Conservation (phyloP, 73 alveolate species). For the Paramecium bursaria region DNA sequence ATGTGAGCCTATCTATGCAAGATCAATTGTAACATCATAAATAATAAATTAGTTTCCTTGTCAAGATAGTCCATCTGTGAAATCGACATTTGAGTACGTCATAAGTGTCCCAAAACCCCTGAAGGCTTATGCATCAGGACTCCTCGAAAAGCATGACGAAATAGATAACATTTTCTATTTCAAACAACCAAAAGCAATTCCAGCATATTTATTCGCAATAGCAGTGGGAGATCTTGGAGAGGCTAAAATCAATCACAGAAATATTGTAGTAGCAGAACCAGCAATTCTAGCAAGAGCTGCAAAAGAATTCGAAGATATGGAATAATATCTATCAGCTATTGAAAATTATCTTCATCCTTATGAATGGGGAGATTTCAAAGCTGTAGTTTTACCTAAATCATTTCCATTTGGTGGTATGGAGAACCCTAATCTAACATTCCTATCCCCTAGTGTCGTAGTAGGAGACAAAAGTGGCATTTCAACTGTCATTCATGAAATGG, state of each 20-base stretch:
- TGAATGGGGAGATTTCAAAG: conserved; percentile 93
- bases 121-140: conserved; percentile 80
- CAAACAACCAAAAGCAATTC: conserved; percentile 86
- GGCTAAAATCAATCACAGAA: conserved; percentile 76
- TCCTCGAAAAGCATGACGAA: neutral
- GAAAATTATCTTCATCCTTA: conserved; percentile 93
- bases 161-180: conserved; percentile 59
- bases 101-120: conserved; percentile 69
- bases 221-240: conserved; percentile 88
- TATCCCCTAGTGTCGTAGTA: conserved; percentile 93
- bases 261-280: conserved; percentile 89
- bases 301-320: conserved; percentile 87
- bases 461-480: conserved; percentile 95
- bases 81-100: conserved; percentile 81
- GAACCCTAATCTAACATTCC: conserved; percentile 97
- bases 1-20: conserved; percentile 93
- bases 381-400: conserved; percentile 95
- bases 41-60: conserved; percentile 81
- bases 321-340: conserved; percentile 79
- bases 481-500: conserved; percentile 96
- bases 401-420: conserved; percentile 99
- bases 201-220: conserved; percentile 91
- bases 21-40: conserved; percentile 74
- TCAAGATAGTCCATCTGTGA: conserved; percentile 98
- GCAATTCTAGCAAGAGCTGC: conserved; percentile 76